These are phyloP conservation scores for Phytopythium montanum DNA, from an alignment of 352 stramenopile species.

Conservation along the genomic window DNA sequence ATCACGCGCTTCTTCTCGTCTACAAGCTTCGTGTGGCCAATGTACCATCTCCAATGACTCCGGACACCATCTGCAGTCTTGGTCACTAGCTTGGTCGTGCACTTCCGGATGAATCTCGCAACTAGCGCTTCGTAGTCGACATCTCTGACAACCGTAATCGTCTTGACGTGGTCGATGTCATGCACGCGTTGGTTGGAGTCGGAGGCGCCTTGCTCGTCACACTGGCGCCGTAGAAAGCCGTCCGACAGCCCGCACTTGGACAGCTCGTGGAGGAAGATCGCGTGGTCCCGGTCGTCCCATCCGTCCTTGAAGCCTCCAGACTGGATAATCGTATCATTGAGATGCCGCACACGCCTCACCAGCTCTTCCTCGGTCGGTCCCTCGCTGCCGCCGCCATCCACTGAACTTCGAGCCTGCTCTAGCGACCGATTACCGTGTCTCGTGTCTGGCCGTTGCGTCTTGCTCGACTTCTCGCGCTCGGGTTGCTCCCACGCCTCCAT, in stretches of 20 bases:
- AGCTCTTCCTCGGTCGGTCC: constrained; percentile 25
- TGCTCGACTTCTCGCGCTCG: constrained; percentile 4
- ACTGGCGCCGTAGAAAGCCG: constrained; percentile 30
- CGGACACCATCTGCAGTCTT: constrained; percentile 49
- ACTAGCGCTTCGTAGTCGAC: constrained; percentile 42
- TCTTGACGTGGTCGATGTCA: not conserved
- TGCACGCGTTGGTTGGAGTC: constrained; percentile 12
- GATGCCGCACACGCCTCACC: constrained; percentile 36
- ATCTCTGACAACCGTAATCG: not conserved
- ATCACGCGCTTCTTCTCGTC: constrained; percentile 64
- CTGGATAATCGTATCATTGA: constrained; percentile 53
- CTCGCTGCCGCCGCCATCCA: constrained; percentile 7
- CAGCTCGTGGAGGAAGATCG: constrained; percentile 36
- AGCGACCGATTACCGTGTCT: not conserved
- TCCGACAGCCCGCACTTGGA: constrained; percentile 45
- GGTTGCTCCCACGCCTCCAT: constrained; percentile 39
- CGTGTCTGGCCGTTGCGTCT: not conserved
- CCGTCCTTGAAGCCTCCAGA: constrained; percentile 50
- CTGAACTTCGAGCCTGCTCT: not conserved
- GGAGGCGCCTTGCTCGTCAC: not conserved
- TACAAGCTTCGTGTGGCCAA: constrained; percentile 42
- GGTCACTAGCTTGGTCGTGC: constrained; percentile 47
- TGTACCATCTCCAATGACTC: constrained; percentile 67
- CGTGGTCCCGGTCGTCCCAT: constrained; percentile 59
- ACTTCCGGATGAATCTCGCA: constrained; percentile 46